These are phyloP conservation scores for Rhodotorula taiwanensis DNA, from an alignment of 768 basidiomycete species.

Conservation along the genomic window DNA sequence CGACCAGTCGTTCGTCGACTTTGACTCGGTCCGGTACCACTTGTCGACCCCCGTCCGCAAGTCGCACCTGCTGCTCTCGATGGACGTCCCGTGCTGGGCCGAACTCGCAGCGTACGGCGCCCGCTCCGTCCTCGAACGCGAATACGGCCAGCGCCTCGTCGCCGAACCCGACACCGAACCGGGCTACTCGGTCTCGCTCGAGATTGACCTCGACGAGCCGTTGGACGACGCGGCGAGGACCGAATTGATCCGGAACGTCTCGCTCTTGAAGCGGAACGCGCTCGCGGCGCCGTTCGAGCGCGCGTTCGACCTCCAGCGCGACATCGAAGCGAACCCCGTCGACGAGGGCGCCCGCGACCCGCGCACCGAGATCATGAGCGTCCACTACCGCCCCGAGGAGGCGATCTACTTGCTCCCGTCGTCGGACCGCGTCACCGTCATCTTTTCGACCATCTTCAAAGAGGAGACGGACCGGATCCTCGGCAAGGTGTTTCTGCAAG, in stretches of 20 bases:
- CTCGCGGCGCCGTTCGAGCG: slow-evolving; percentile 88
- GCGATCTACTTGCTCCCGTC: slow-evolving; percentile 92
- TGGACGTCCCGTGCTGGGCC: slow-evolving; percentile 90
- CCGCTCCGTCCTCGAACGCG: slow-evolving; percentile 64
- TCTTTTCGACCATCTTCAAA: slow-evolving; percentile 92
- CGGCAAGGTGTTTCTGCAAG: slow-evolving; percentile 97
- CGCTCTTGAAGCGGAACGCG: slow-evolving; percentile 84
- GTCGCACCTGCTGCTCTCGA: slow-evolving; percentile 66
- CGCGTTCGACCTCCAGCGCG: slow-evolving; percentile 74
- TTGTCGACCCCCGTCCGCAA: slow-evolving; percentile 76
- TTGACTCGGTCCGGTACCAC: slow-evolving; percentile 91
- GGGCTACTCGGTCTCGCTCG: slow-evolving; percentile 80
- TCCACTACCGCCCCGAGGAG: slow-evolving; percentile 86
- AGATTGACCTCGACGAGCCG: slow-evolving; percentile 72
- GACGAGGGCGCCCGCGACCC: slow-evolving; percentile 47
- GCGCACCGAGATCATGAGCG: slow-evolving; percentile 77
- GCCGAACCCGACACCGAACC: slow-evolving; percentile 55
- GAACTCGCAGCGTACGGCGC: slow-evolving; percentile 86
- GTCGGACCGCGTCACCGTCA: slow-evolving; percentile 90
- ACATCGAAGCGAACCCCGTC: slow-evolving; percentile 56
- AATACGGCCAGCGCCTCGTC: slow-evolving; percentile 67
- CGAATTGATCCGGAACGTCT: slow-evolving; percentile 68
- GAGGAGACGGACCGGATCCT: slow-evolving; percentile 97
- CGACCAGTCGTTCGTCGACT: slow-evolving; percentile 96
- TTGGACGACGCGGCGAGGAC: slow-evolving; percentile 43